Percentiles rank a stretch among this genome's conserved stretches.
These are phyloP conservation scores for Komagataella mondaviorum DNA, from an alignment of 805 yeast species.

Conservation along the genomic window DNA sequence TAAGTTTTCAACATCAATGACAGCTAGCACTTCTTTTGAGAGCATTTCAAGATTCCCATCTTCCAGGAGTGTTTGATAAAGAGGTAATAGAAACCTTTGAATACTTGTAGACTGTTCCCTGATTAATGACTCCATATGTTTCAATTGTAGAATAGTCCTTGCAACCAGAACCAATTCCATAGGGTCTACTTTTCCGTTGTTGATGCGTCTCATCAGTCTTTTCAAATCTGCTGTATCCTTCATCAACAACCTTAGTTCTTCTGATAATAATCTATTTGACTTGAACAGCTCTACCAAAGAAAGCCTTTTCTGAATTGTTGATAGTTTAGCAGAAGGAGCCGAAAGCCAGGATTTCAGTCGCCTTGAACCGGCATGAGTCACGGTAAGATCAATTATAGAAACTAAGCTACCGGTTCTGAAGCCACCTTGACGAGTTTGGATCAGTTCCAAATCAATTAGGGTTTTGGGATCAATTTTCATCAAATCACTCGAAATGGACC, in stretches of 20 bases:
- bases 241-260: slow-evolving; percentile 21
- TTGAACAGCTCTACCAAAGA: slow-evolving; percentile 30
- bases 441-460: slow-evolving; percentile 61
- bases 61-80: background rate
- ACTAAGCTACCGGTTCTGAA: slow-evolving; percentile 57
- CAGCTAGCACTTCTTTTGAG: background rate
- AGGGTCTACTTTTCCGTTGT: slow-evolving; percentile 18
- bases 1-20: background rate
- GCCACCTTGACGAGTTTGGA: slow-evolving; percentile 41
- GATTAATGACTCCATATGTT: background rate
- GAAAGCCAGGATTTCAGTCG: slow-evolving; percentile 71
- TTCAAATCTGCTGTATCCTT: slow-evolving; percentile 41
- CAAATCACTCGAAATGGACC: slow-evolving; percentile 33
- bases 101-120: background rate
- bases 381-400: slow-evolving; percentile 58
- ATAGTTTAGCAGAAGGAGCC: slow-evolving; percentile 55
- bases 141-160: background rate
- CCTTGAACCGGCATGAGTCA: slow-evolving; percentile 72
- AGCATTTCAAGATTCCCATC: background rate
- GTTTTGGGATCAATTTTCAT: slow-evolving; percentile 79
- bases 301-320: slow-evolving; percentile 45
- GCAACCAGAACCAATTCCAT: background rate
- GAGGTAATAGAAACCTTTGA: slow-evolving; percentile 7
- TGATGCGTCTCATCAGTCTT: slow-evolving; percentile 43
- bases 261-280: slow-evolving; percentile 15